These are phyloP conservation scores for Hypoxylon lienhwacheense DNA, from an alignment of 495 filamentous ascomycete species.

Conservation along the genomic window DNA sequence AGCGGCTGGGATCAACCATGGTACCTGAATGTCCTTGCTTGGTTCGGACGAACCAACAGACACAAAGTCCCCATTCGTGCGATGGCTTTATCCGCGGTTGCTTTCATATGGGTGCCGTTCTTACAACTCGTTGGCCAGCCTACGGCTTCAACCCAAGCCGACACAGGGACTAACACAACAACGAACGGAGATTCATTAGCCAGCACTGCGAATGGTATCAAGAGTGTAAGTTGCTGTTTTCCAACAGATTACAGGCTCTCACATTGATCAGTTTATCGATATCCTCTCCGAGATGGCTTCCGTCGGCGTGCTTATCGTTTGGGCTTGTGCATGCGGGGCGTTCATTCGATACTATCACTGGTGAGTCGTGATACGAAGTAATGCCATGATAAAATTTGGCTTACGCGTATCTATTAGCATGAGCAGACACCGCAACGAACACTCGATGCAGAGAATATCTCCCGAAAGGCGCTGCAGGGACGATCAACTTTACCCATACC, in stretches of 20 bases:
- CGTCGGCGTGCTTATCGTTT: conserved; percentile 43
- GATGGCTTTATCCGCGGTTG: conserved; percentile 40
- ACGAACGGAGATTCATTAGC: background rate
- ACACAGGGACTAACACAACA: too few relatives aligned
- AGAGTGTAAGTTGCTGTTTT: background rate
- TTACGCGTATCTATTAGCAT: conserved; percentile 40
- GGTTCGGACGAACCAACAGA: conserved; percentile 45
- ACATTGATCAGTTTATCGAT: conserved; percentile 36
- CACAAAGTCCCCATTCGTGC: conserved; percentile 47
- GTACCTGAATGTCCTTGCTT: conserved; percentile 29
- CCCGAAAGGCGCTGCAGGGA: conserved; percentile 40
- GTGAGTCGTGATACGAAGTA: conserved; percentile 22
- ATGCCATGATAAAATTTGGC: background rate
- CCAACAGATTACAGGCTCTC: background rate
- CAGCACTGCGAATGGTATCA: background rate
- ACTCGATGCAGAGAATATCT: conserved; percentile 32
- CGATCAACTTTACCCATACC: conserved; percentile 47
- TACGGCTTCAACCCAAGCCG: background rate
- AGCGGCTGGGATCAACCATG: conserved; percentile 35
- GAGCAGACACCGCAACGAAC: conserved; percentile 31
- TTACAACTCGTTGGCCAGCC: too few relatives aligned
- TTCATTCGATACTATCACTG: conserved; percentile 47
- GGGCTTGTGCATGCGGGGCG: conserved; percentile 49
- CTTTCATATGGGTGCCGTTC: conserved; percentile 37
- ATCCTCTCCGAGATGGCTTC: conserved; percentile 42